These are phyloP conservation scores for Rhodotorula taiwanensis DNA, from an alignment of 768 basidiomycete species.

Conservation along the genomic window DNA sequence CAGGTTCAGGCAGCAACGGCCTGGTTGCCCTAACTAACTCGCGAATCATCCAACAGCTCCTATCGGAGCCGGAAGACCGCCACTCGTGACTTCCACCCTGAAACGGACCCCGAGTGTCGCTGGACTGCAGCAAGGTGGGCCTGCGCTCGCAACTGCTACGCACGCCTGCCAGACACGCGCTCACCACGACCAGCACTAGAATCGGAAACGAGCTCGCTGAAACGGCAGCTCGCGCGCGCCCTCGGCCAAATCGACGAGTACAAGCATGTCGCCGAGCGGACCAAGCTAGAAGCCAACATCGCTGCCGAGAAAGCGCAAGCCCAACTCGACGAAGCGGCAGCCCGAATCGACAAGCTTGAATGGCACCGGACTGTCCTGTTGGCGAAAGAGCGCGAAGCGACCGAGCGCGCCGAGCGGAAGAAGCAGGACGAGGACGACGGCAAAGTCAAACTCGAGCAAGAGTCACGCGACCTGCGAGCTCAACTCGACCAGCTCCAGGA, in stretches of 20 bases:
- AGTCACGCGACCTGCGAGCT: conserved; percentile 1
- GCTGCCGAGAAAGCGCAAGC: conserved; percentile 6
- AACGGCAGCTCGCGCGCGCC: conserved; percentile 28
- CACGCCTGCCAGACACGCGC: too few species aligned
- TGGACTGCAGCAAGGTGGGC: conserved; percentile 20
- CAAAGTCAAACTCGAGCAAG: neutral
- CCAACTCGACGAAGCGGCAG: conserved; percentile 15
- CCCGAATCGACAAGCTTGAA: conserved; percentile 30
- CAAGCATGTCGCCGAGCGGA: conserved; percentile 22
- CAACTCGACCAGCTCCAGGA: conserved; percentile 12
- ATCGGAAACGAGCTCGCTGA: conserved; percentile 23
- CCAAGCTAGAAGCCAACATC: conserved; percentile 9
- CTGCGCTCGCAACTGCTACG: too few species aligned
- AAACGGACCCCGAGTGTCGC: conserved; percentile 24
- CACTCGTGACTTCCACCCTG: neutral
- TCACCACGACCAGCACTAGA: conserved; percentile 8
- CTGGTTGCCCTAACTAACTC: too few species aligned
- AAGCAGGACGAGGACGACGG: conserved; percentile 6
- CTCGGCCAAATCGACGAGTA: conserved; percentile 25
- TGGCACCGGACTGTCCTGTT: conserved; percentile 26
- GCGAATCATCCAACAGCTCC: too few species aligned
- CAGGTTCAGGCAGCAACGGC: too few species aligned
- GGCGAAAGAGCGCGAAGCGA: conserved; percentile 29
- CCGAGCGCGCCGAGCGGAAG: conserved; percentile 13
- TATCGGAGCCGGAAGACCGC: neutral